Evolutionary conservation across 2,329 filamentous ascomycete genomes (phyloP), one percentile per base, ranked within the genome.

Genomic region (Talaromyces sp.): DNA sequence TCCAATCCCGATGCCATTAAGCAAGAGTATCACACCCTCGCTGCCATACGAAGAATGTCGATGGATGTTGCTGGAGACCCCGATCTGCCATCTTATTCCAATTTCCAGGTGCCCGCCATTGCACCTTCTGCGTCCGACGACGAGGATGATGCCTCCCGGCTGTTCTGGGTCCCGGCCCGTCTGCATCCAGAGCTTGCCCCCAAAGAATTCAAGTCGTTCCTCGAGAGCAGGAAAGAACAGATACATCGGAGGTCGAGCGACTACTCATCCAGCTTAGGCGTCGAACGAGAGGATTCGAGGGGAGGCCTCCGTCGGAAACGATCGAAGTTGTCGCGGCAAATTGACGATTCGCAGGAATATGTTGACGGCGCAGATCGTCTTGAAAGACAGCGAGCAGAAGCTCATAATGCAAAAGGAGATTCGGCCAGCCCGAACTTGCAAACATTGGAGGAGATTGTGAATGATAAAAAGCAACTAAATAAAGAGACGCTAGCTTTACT

Each of bases 131-230:
- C 78, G n/a, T 77, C 77, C 7, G 75, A 74, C 68, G 90, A 96
- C 72, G 93, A 96, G 75, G 90, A 93, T 71, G 94, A 98, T 74
- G 88, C 92, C 8, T 93, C 93, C 2, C 87, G 93, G 68, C 80
- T 98, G 66, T 91, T 98, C 69, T 99, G 95, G 95, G 95, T 99
- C 6, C 95, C 95, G 5, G 95, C 95, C 27, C 88, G 93, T 66
- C 85, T 99, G 33, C 95, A 99, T 72, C 95, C 95, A 0, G 95
- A 99, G 78, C 83, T 99, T 58, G 95, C 95, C 2, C 95, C 95
- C 1, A 93, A 91, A 73, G 95, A 97, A 71, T 99, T 98, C 83
- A 97, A 96, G 78, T 94, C 90, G 1, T 99, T 98, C 70, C 85
- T 99, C 2, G 94, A 99, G 73, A 96, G 93, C 68, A 89, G 93